These are phyloP conservation scores for Nakazawaea laoshanensis DNA, from an alignment of 805 yeast genomes.

Conservation along the genomic window DNA sequence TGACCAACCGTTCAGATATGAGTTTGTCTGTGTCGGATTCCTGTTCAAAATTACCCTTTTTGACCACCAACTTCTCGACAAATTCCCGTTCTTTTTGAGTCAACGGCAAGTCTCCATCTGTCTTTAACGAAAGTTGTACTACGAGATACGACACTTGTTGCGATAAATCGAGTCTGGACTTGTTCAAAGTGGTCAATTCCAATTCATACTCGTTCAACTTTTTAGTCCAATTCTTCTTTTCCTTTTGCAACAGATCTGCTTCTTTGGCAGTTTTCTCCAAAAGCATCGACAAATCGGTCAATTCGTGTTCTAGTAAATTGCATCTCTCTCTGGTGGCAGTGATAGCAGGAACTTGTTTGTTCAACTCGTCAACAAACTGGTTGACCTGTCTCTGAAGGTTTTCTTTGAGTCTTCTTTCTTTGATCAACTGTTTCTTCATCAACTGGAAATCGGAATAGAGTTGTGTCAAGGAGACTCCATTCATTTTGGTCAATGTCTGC, in stretches of 20 bases:
- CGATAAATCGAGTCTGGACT: conserved; percentile 64
- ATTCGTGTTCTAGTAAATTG: conserved; percentile 43
- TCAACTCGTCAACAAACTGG: conserved; percentile 65
- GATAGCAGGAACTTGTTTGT: conserved; percentile 69
- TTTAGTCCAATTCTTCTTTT: conserved; percentile 16
- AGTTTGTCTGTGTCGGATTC: conserved; percentile 64
- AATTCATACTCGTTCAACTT: conserved; percentile 32
- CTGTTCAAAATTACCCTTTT: conserved; percentile 12
- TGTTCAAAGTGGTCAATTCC: conserved; percentile 40
- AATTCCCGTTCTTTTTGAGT: conserved; percentile 57
- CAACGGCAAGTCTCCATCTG: conserved; percentile 50
- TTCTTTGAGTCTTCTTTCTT: conserved; percentile 66
- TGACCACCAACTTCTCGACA: conserved; percentile 42
- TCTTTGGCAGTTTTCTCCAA: conserved; percentile 48
- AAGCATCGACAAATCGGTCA: conserved; percentile 44
- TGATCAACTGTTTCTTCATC: conserved; percentile 55
- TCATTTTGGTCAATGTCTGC: conserved; percentile 32
- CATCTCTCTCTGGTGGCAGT: conserved; percentile 58
- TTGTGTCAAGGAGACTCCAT: conserved; percentile 56
- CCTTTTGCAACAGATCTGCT: conserved; percentile 30
- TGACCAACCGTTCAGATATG: conserved; percentile 66
- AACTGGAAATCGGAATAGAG: conserved; percentile 56
- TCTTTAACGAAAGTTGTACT: conserved; percentile 53
- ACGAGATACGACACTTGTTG: conserved; percentile 74
- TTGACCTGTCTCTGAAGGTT: conserved; percentile 65